Evolutionary conservation across 1,284 basidiomycete species (phyloP).

Genomic region (Cystobasidiaceae sp.): DNA sequence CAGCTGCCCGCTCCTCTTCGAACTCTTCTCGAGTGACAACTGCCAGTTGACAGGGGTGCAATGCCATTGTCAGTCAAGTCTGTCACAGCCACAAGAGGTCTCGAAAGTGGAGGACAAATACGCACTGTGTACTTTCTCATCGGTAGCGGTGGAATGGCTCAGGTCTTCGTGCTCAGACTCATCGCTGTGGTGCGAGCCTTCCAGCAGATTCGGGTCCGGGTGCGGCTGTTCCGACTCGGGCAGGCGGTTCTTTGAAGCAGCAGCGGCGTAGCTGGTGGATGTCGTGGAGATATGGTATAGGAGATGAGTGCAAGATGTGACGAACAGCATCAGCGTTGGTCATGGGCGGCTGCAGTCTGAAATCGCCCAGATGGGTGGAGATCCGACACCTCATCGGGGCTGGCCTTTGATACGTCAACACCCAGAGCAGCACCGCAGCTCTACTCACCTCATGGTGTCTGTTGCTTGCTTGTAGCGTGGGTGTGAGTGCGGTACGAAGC

Average conservation of each 20-base stretch:
- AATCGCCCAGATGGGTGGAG: no score
- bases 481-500: no score
- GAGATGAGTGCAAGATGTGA: background rate
- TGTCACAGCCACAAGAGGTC: background rate
- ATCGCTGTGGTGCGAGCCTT: slow-evolving; percentile 50
- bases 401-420: no score
- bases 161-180: background rate
- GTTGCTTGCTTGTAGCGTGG: no score
- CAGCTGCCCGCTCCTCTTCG: background rate
- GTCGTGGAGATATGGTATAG: no score
- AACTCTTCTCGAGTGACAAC: slow-evolving; percentile 30
- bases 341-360: no score
- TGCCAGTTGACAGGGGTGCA: background rate
- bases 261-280: slow-evolving; percentile 56
- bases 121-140: slow-evolving; percentile 29
- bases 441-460: no score
- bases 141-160: slow-evolving; percentile 12
- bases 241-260: slow-evolving; percentile 57
- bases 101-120: background rate
- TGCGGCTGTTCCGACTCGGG: slow-evolving; percentile 54
- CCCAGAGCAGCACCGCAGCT: no score
- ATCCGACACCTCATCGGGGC: no score
- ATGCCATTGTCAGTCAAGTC: background rate
- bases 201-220: slow-evolving; percentile 59
- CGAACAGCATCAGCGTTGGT: background rate